These are phyloP conservation scores for Obba rivulosa DNA, from an alignment of 768 basidiomycete species.

Conservation along the genomic window DNA sequence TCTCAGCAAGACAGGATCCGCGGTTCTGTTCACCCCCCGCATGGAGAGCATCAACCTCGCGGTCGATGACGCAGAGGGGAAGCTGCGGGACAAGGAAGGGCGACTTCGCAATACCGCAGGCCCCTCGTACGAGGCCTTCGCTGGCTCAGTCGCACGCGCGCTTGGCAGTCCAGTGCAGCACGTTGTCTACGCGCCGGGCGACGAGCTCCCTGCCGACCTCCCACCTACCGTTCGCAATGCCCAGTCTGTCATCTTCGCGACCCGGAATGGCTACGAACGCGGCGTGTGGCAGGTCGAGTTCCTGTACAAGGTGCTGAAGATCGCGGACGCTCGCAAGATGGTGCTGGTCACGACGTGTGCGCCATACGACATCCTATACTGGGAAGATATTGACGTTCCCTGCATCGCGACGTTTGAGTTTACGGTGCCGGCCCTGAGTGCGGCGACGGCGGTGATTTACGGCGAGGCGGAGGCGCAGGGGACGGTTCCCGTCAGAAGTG, in stretches of 20 bases:
- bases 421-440: conserved; percentile 44
- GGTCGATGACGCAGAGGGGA: conserved; percentile 51
- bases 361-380: conserved; percentile 54
- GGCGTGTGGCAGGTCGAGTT: conserved; percentile 47
- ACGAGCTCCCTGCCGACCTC: conserved; percentile 5
- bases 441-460: conserved; percentile 39
- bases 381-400: conserved; percentile 20
- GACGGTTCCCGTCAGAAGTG: conserved; percentile 22
- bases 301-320: conserved; percentile 25
- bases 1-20: conserved; percentile 15
- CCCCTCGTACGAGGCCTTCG: conserved; percentile 48
- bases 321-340: conserved; percentile 27
- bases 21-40: conserved; percentile 48
- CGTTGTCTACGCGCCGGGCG: conserved; percentile 36
- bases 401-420: conserved; percentile 57
- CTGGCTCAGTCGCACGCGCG: conserved; percentile 25
- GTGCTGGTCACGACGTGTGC: conserved; percentile 56
- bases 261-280: conserved; percentile 51
- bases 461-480: conserved; percentile 27
- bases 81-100: conserved; percentile 37
- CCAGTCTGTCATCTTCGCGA: conserved; percentile 42
- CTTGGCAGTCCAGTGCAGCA: conserved; percentile 34
- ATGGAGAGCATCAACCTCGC: conserved; percentile 56
- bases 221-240: conserved; percentile 13
- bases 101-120: conserved; percentile 52